Evolutionary conservation across 2,329 filamentous ascomycete genomes (phyloP), one percentile per base, ranked within the genome.

Genomic region (Fusarium sp.): DNA sequence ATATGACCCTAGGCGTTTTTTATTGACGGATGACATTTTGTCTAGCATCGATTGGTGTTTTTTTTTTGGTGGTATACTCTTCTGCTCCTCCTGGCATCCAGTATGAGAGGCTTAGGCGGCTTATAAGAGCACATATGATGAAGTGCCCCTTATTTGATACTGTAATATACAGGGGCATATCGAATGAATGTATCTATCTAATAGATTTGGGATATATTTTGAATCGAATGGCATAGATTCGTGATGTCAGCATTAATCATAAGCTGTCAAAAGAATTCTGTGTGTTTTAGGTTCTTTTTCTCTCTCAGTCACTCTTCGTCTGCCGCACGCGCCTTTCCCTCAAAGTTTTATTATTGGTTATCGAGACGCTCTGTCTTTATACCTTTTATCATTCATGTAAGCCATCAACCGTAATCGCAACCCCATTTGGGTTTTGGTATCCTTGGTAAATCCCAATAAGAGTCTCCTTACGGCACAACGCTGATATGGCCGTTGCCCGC

Each of bases 1-100:
- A 57, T 31, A 38, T 48, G 61, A 53, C 51, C 51, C 59, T 42
- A 43, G 64, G 64, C 61, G 64, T 67, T 69, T 61, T 33, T 57
- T 67, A 39, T 60, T 54, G 25, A 58, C 35, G 48, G 62, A 43
- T 53, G 59, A 54, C 42, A 35, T 43, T 63, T 44, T 50, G 61
- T 65, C 57, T 49, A 56, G 48, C 53, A 63, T 66, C 45, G 47
- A 19, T 49, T 27, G 53, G 50, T 63, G 53, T 63, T 57, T 43
- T 48, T 58, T 49, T 41, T 49, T 50, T 38, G 35, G 36, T 39
- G 36, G 42, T 42, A 43, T 46, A 25, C 33, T 21, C 27, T 21
- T n/a, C 6, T 42, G 43, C 29, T 17, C 29, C 17, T 17, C 27
- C n/a, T 72, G 17, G 14, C 21, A 9, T 36, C 10, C 19, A 32